Percentiles rank a stretch among this genome's conserved stretches.
phyloP scores from a whole-genome alignment of 208 protist genomes.

The Phytomonas francai region DNA sequence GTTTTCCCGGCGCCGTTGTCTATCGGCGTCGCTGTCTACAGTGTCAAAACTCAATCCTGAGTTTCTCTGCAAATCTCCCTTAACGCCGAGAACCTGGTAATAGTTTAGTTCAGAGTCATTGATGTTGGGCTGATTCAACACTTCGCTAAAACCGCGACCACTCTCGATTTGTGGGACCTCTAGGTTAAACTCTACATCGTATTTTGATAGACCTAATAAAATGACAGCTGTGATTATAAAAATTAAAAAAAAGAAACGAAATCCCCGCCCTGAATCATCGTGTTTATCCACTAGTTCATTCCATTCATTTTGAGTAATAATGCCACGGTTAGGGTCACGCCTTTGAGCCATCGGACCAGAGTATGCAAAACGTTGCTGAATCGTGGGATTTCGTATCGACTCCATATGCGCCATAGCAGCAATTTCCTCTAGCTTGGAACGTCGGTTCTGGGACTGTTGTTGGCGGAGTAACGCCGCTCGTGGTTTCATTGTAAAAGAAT shows the following conservation, averaged over 20 bases:
- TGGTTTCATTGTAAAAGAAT: slow-evolving; percentile 41
- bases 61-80: slow-evolving; percentile 31
- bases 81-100: slow-evolving; percentile 63
- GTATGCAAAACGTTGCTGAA: slow-evolving; percentile 18
- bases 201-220: slow-evolving; percentile 57
- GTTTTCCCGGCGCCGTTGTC: slow-evolving; percentile 66
- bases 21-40: slow-evolving; percentile 26
- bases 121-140: slow-evolving; percentile 16
- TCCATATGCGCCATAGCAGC: slow-evolving; percentile 34
- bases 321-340: slow-evolving; percentile 51
- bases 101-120: slow-evolving; percentile 21
- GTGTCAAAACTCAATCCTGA: slow-evolving; percentile 5
- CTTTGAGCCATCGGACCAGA: slow-evolving; percentile 8
- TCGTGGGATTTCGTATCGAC: slow-evolving; percentile 22
- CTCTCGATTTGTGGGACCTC: slow-evolving; percentile 79
- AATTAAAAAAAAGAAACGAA: slow-evolving; percentile 54
- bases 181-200: slow-evolving; percentile 79
- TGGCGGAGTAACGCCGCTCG: slow-evolving; percentile 65
- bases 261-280: slow-evolving; percentile 65
- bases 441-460: slow-evolving; percentile 56
- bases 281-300: slow-evolving; percentile 62
- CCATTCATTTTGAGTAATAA: slow-evolving; percentile 79
- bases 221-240: slow-evolving; percentile 40
- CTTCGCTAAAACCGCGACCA: slow-evolving; percentile 59
- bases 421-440: slow-evolving; percentile 44